Conservation (phyloP, 2,329 filamentous ascomycete species). For the Trichoderma semiorbis region DNA sequence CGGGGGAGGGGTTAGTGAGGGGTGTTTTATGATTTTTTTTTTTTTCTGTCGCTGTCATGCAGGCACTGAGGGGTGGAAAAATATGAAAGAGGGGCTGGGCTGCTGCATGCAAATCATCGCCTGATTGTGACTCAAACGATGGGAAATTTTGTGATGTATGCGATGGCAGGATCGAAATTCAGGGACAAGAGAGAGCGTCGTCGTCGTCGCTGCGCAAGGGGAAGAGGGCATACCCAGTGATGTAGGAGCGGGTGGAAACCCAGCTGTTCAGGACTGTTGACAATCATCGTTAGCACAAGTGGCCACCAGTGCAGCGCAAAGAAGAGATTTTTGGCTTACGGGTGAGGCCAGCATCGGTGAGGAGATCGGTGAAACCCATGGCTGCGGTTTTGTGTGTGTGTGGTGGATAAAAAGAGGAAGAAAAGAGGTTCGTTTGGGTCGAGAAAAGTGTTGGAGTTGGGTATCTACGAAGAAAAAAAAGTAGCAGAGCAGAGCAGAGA, state of each 20-base stretch:
- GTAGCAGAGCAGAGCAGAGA: background rate
- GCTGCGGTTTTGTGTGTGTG: constrained; percentile 21
- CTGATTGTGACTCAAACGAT: background rate
- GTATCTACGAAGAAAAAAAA: constrained; percentile 20
- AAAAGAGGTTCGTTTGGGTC: background rate
- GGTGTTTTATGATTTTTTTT: constrained; percentile 1
- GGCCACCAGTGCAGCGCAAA: too few species aligned
- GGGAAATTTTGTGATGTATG: background rate
- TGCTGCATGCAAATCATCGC: background rate
- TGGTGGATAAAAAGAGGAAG: background rate
- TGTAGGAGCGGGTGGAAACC: constrained; percentile 70
- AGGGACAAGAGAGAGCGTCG: background rate
- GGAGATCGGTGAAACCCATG: constrained; percentile 65
- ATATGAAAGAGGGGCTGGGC: constrained; percentile 17
- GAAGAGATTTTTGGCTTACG: constrained; percentile 23
- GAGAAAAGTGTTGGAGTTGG: constrained; percentile 8
- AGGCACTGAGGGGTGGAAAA: constrained; percentile 13
- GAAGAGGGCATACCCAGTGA: constrained; percentile 63
- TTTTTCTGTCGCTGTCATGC: constrained; percentile 1
- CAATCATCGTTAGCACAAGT: constrained; percentile 12
- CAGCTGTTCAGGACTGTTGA: constrained; percentile 62
- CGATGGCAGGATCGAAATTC: background rate
- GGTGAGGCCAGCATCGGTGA: constrained; percentile 57
- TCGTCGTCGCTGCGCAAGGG: background rate
- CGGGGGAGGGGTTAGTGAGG: constrained; percentile 11